A percentile compares a stretch with the other conserved stretches of the same genome.
Evolutionary conservation across 768 basidiomycete species (phyloP).

Genomic region (Xanthoconium purpureum): DNA sequence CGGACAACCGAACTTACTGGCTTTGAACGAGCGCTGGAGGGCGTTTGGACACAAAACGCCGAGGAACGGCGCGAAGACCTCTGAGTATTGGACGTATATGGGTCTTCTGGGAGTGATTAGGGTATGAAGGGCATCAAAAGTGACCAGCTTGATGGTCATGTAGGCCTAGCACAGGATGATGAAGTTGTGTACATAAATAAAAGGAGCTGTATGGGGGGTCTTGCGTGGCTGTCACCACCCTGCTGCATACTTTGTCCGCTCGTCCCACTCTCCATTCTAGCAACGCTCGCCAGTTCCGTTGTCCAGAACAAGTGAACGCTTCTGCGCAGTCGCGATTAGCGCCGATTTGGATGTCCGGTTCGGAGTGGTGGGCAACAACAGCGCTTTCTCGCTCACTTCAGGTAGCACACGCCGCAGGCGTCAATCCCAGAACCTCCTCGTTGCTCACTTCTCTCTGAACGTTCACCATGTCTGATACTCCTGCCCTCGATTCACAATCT

Average conservation of each 20-base stretch:
- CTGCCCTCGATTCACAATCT: slow-evolving; percentile 31
- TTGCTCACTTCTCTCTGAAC: slow-evolving; percentile 15
- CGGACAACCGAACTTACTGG: slow-evolving; percentile 36
- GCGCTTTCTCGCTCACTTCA: slow-evolving; percentile 9
- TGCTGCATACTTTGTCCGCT: slow-evolving; percentile 12
- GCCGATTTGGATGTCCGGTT: slow-evolving; percentile 17
- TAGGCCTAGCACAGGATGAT: neutral
- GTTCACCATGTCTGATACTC: slow-evolving; percentile 28
- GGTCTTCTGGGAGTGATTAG: slow-evolving; percentile 66
- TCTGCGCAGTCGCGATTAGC: slow-evolving; percentile 16
- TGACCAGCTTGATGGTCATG: slow-evolving; percentile 55
- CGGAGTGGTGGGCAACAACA: slow-evolving; percentile 15
- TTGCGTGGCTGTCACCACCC: slow-evolving; percentile 5
- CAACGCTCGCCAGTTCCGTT: neutral
- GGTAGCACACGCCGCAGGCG: slow-evolving; percentile 29
- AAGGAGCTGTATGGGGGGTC: slow-evolving; percentile 1
- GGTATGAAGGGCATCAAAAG: slow-evolving; percentile 82
- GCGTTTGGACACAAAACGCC: slow-evolving; percentile 54
- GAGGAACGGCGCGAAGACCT: slow-evolving; percentile 63
- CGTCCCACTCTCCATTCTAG: neutral
- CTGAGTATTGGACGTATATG: slow-evolving; percentile 59
- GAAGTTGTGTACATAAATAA: slow-evolving; percentile 17
- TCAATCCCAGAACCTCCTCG: slow-evolving; percentile 24
- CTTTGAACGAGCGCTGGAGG: slow-evolving; percentile 58
- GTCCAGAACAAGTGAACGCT: neutral